Evolutionary conservation across 2,329 filamentous ascomycete genomes (phyloP).

Genomic region (Trichoderma polysporum): DNA sequence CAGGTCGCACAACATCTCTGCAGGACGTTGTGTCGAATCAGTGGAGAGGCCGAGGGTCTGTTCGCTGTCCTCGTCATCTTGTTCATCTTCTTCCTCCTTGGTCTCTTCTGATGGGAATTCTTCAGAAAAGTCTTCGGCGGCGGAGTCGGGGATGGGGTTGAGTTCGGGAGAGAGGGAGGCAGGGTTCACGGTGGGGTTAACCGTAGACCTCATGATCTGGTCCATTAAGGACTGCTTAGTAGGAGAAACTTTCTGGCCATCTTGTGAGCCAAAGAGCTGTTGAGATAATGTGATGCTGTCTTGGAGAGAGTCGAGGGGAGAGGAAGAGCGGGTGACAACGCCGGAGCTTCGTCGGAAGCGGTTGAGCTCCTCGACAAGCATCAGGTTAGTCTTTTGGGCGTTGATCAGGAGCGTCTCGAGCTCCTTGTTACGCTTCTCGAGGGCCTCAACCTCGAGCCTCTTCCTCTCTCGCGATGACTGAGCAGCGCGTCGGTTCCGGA

Average conservation of each 20-base stretch:
- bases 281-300: constrained; percentile 57
- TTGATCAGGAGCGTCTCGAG: constrained; percentile 63
- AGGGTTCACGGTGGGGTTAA: constrained; percentile 57
- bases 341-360: constrained; percentile 48
- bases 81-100: constrained; percentile 13
- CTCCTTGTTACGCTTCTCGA: constrained; percentile 73
- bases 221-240: constrained; percentile 40
- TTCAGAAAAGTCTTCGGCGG: constrained; percentile 29
- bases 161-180: constrained; percentile 60
- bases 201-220: constrained; percentile 42
- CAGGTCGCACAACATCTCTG: constrained; percentile 99
- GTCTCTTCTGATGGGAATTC: constrained; percentile 22
- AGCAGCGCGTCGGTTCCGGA: constrained; percentile 91
- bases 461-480: constrained; percentile 96
- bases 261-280: constrained; percentile 55
- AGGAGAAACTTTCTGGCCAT: constrained; percentile 34
- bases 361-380: constrained; percentile 51
- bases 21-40: constrained; percentile 99
- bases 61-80: constrained; percentile 26
- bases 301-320: constrained; percentile 44
- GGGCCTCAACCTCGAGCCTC: constrained; percentile 79
- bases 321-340: constrained; percentile 41
- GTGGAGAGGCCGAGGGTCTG: constrained; percentile 51
- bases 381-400: constrained; percentile 54
- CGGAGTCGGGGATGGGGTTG: constrained; percentile 46